Evolutionary conservation across 2,329 filamentous ascomycete species (phyloP), one percentile per base, ranked within the genome.

Genomic region (Penicillium sp.): DNA sequence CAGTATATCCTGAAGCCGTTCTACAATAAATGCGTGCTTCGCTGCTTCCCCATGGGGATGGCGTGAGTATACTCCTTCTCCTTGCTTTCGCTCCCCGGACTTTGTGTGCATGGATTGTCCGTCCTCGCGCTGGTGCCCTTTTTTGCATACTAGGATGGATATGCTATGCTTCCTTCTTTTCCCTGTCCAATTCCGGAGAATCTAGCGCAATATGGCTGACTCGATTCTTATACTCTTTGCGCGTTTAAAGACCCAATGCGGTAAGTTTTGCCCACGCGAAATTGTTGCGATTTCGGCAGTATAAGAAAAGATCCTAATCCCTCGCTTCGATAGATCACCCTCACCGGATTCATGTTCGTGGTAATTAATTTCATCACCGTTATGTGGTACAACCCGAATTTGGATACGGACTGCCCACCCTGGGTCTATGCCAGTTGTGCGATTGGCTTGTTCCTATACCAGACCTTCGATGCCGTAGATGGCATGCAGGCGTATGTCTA

Each of bases 361-460:
- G 82, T 97, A 62, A 77, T 86, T 71, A 99, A 99, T 78, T 84
- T 97, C 75, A 75, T 96, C 67, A 97, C 94, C 7, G 77, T 99
- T 76, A 83, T 99, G 56, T 97, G 92, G 90, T 99, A 96, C 78
- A 94, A 91, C 68, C 94, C 94, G n/a, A 89, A 86, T 0, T 83
- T 99, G 48, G 93, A 97, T 77, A 88, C 91, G 75, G 91, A 99
- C 74, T 97, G 93, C 73, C 94, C 94, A 10, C 74, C 85, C 2
- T 99, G 94, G 94, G 93, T 99, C 17, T 99, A 99, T 80, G 89
- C 89, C 65, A 89, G 86, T 69, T 99, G 93, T 90, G 89, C 93
- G 4, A 76, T 90, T 33, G 94, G 94, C 2, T 78, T 99, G 65
- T 97, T 97, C 74, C 76, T 97, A 51, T 99, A 99, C 77, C 94